Evolutionary conservation across 2,329 filamentous ascomycete species (phyloP).

Genomic region (Gyromitra esculenta): DNA sequence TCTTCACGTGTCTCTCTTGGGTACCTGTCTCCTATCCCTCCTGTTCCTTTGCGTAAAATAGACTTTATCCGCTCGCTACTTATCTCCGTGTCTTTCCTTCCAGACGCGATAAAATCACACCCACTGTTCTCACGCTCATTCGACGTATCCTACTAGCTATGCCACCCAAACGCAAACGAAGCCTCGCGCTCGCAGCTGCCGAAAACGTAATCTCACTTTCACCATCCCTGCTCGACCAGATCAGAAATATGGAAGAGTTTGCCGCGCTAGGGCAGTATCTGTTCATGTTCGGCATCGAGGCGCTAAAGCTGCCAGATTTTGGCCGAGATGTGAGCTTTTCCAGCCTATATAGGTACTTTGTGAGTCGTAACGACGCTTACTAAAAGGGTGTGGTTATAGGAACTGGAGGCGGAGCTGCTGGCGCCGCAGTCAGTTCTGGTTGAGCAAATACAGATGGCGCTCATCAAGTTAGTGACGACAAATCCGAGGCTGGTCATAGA

Average conservation of each 20-base stretch:
- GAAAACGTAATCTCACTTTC: not conserved
- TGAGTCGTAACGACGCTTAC: conserved; percentile 2
- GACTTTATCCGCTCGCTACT: not conserved
- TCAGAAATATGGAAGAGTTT: conserved; percentile 96
- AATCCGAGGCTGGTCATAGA: conserved; percentile 92
- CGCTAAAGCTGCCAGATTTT: conserved; percentile 87
- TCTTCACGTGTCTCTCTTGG: not conserved
- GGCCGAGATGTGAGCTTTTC: conserved; percentile 79
- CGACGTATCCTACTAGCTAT: conserved; percentile 7
- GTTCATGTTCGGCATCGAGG: conserved; percentile 80
- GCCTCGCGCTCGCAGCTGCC: not conserved
- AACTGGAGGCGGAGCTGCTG: conserved; percentile 87
- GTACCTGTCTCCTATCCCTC: no score
- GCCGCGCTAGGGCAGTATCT: conserved; percentile 94
- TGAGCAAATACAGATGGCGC: conserved; percentile 80
- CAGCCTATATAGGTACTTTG: conserved; percentile 6
- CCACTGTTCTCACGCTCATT: not conserved
- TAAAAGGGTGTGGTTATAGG: conserved; percentile 65
- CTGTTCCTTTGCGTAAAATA: not conserved
- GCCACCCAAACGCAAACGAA: conserved; percentile 30
- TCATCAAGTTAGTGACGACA: conserved; percentile 93
- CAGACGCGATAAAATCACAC: conserved; percentile 13
- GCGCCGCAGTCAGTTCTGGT: conserved; percentile 79
- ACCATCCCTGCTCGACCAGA: conserved; percentile 67
- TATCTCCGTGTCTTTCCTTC: not conserved